These are phyloP conservation scores for Xerocomus nothofagi DNA, from an alignment of 1,284 basidiomycete genomes.

Conservation along the genomic window DNA sequence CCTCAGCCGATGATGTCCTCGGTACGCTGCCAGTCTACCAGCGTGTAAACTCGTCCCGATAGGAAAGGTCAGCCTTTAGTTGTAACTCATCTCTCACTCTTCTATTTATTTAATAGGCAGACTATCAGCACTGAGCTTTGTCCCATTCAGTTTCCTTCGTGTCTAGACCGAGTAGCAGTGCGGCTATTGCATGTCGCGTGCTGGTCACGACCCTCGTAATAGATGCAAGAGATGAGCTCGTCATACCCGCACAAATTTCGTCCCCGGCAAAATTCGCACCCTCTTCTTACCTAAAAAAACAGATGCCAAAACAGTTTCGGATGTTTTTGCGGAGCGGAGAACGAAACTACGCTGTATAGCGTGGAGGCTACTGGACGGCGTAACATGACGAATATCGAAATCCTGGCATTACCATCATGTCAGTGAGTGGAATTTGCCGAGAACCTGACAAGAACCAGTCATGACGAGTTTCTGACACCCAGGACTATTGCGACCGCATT, in stretches of 20 bases:
- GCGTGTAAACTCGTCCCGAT: not conserved
- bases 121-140: not conserved
- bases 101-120: not conserved
- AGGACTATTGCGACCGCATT: too few species aligned
- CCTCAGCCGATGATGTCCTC: not conserved
- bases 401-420: too few species aligned
- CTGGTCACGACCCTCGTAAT: not conserved
- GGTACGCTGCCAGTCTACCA: not conserved
- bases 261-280: not conserved
- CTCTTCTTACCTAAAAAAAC: not conserved
- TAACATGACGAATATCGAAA: too few species aligned
- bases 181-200: not conserved
- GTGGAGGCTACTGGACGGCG: too few species aligned
- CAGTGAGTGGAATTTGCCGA: too few species aligned
- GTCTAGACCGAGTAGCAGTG: not conserved
- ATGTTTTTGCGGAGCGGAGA: too few species aligned
- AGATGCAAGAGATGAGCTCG: not conserved
- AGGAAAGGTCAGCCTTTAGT: too few species aligned
- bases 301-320: too few species aligned
- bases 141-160: not conserved
- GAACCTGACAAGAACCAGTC: too few species aligned
- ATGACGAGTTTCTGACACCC: too few species aligned
- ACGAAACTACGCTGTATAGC: too few species aligned
- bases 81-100: too few species aligned
- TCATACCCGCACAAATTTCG: slow-evolving; percentile 9